phyloP scores from a whole-genome alignment of 257 asterid genomes.

The Petrea volubilis region DNA sequence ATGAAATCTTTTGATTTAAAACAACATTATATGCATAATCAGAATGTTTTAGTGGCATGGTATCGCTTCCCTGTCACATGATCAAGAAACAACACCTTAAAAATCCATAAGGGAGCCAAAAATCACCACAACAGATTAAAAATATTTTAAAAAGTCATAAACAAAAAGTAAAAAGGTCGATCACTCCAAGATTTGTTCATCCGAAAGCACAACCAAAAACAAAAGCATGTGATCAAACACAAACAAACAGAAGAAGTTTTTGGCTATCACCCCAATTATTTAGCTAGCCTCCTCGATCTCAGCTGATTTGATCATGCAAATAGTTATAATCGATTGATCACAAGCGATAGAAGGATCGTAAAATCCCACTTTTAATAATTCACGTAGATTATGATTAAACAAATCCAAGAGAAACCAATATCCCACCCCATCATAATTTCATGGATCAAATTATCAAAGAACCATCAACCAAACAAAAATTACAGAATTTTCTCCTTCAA shows the following conservation, averaged over 20 bases:
- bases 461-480: slow-evolving; percentile 10
- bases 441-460: slow-evolving; percentile 20
- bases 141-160: background rate
- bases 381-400: background rate
- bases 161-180: background rate
- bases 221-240: background rate
- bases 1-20: background rate
- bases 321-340: background rate
- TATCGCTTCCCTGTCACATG: background rate
- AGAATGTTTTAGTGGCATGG: background rate
- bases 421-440: background rate
- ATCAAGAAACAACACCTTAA: background rate
- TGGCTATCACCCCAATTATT: background rate
- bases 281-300: slow-evolving; percentile 2
- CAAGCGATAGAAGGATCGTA: background rate
- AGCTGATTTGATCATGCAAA: background rate
- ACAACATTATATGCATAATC: background rate
- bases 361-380: background rate
- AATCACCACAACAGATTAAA: background rate
- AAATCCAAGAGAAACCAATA: background rate
- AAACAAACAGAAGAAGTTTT: background rate
- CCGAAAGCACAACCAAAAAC: background rate
- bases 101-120: background rate
- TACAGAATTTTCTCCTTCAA: background rate
- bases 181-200: background rate